phyloP scores from a whole-genome alignment of 306 rosid genomes.

The Quercus dentata region DNA sequence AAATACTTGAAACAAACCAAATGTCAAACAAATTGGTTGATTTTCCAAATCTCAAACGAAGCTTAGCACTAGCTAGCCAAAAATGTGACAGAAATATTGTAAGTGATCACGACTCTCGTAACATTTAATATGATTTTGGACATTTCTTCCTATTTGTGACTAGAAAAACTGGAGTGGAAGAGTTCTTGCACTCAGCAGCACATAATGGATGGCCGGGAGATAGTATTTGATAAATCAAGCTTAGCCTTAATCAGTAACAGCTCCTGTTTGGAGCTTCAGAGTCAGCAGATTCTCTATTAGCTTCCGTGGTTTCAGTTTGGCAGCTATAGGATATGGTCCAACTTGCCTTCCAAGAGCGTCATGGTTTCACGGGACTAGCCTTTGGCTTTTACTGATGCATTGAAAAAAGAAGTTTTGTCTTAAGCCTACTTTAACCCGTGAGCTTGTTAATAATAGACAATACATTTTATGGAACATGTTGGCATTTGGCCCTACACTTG shows the following conservation, averaged over 20 bases:
- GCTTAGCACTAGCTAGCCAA: no score
- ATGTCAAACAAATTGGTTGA: no score
- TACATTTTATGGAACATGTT: background rate
- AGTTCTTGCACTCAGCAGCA: no score
- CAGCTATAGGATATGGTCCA: conserved; percentile 11
- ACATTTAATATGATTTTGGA: no score
- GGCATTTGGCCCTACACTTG: conserved; percentile 11
- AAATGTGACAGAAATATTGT: no score
- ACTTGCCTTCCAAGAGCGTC: conserved; percentile 18
- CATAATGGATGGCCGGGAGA: no score
- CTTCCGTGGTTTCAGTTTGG: conserved; percentile 32
- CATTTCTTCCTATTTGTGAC: no score
- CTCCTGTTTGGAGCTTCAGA: background rate
- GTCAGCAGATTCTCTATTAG: background rate
- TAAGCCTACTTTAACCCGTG: conserved; percentile 35
- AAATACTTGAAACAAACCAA: no score
- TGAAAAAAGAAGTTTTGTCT: conserved; percentile 31
- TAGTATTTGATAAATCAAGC: no score
- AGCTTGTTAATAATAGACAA: conserved; percentile 12
- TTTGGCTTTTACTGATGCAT: conserved; percentile 25
- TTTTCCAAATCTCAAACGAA: no score
- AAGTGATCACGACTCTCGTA: no score
- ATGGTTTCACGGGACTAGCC: conserved; percentile 37
- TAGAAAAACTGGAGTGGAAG: no score
- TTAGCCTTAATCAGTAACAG: background rate